Evolutionary conservation across 164 flowering plant species (phyloP), one percentile per base, ranked within the genome.

Genomic region (Sedum album): DNA sequence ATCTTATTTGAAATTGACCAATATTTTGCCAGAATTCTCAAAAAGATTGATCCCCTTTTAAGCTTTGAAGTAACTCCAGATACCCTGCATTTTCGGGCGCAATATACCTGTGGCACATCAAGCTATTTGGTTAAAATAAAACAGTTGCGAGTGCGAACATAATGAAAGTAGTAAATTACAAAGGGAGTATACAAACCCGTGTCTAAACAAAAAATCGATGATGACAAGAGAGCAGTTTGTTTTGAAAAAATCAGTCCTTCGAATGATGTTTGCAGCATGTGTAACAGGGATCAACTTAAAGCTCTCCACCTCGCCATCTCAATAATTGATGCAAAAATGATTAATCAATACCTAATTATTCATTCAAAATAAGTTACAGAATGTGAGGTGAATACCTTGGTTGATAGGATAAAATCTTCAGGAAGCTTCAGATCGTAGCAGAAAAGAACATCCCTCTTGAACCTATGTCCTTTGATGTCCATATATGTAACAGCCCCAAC

Each of bases 231-330:
- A 71, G 79, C 98, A 93, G 63, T 93, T 90, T 15, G 91, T 75
- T 75, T 88, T 90, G 84, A 82, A 90, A 73, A 79, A 84, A 8
- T 80, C 65, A 21, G 90, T 85, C 69, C 78, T 82, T 53, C 79
- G 68, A 25, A 93, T 82, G 39, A 90, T 69, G 73, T 84, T 82
- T 53, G 92, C 96, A 69, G 86, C 98, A 70, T 84, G 74, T 7
- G 71, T 25, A 23, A 85, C 83, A 36, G 92, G 88, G 62, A 93
- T 65, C 79, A 90, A 71, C 80, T 71, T 81, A 78, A 93, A 93
- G 75, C 92, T 83, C 53, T 83, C 93, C 68, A 93, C 97, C 76
- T 91, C 96, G 64, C 97, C 97, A 81, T 93, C 96, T 93, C 79
- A 35, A 42, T 18, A 65, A 26, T 36, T 20, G 21, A 13, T 4